Evolutionary conservation across 768 basidiomycete species (phyloP).

Genomic region (Amanita fuliginea): DNA sequence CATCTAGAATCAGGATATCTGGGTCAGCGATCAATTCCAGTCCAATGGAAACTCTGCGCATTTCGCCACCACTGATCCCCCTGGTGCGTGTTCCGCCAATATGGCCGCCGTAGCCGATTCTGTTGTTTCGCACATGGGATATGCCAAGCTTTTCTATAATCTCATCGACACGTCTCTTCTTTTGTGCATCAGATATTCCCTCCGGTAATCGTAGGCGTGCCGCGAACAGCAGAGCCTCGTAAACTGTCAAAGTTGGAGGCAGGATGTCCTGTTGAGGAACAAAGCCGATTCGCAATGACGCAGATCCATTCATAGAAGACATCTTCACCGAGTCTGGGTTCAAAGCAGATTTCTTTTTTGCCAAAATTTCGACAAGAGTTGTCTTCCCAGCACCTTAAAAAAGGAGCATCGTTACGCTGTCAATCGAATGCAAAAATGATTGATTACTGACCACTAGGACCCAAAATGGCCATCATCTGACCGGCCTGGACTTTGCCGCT

Average conservation of each 20-base stretch:
- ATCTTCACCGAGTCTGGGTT: slow-evolving; percentile 57
- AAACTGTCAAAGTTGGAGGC: slow-evolving; percentile 68
- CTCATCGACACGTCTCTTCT: slow-evolving; percentile 52
- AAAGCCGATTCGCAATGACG: slow-evolving; percentile 58
- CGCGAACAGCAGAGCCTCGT: slow-evolving; percentile 76
- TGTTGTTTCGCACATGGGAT: slow-evolving; percentile 48
- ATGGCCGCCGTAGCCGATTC: slow-evolving; percentile 51
- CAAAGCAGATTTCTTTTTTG: slow-evolving; percentile 67
- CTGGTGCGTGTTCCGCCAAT: slow-evolving; percentile 56
- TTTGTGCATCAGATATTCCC: slow-evolving; percentile 47
- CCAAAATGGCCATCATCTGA: slow-evolving; percentile 84
- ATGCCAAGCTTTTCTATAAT: slow-evolving; percentile 77
- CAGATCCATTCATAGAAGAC: slow-evolving; percentile 21
- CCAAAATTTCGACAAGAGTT: slow-evolving; percentile 84
- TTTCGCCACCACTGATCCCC: slow-evolving; percentile 89
- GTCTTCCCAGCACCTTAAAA: slow-evolving; percentile 76
- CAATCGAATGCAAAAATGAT: background rate
- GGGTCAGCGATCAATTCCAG: slow-evolving; percentile 80
- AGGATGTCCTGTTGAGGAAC: slow-evolving; percentile 84
- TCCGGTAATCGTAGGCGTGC: slow-evolving; percentile 80
- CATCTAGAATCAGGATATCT: slow-evolving; percentile 79
- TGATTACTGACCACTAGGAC: slow-evolving; percentile 62
- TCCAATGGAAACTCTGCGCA: slow-evolving; percentile 83
- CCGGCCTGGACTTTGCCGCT: slow-evolving; percentile 67
- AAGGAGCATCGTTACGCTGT: background rate